Conservation (phyloP, 352 stramenopile species). For the Blastocystis sp. region DNA sequence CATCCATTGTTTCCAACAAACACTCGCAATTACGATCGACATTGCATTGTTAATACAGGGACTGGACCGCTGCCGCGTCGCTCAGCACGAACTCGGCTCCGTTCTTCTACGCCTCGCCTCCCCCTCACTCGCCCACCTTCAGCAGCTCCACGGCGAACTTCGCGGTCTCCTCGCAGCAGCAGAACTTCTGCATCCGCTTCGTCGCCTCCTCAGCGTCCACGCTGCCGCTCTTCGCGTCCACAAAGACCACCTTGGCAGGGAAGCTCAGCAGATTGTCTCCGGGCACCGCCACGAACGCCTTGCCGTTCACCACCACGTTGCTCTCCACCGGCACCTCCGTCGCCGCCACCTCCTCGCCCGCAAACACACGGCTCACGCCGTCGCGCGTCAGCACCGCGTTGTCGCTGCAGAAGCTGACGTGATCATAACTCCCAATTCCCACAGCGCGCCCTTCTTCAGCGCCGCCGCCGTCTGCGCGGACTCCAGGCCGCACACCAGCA, state of each 20-base stretch:
- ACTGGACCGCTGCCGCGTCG: neutral
- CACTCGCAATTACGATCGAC: slow-evolving; percentile 13
- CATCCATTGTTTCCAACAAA: slow-evolving; percentile 38
- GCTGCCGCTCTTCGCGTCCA: neutral
- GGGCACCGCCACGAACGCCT: slow-evolving; percentile 5
- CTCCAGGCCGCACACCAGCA: neutral
- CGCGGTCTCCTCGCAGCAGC: neutral
- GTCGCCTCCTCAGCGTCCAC: neutral
- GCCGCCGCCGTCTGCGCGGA: neutral
- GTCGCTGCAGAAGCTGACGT: slow-evolving; percentile 19
- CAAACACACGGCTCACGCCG: slow-evolving; percentile 29
- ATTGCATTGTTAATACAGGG: slow-evolving; percentile 9
- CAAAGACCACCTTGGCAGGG: slow-evolving; percentile 13
- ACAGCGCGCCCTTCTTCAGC: neutral
- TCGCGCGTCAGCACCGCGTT: slow-evolving; percentile 38
- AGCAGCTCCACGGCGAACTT: slow-evolving; percentile 8
- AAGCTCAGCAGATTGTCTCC: slow-evolving; percentile 32
- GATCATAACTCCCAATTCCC: neutral
- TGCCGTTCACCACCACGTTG: slow-evolving; percentile 21
- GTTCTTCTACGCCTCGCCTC: neutral
- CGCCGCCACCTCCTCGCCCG: neutral
- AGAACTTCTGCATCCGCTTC: neutral
- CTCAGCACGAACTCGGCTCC: slow-evolving; percentile 5
- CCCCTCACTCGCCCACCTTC: neutral
- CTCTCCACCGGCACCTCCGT: neutral